Evolutionary conservation across 2,329 filamentous ascomycete species (phyloP).

Genomic region (Huntiella abstrusa): DNA sequence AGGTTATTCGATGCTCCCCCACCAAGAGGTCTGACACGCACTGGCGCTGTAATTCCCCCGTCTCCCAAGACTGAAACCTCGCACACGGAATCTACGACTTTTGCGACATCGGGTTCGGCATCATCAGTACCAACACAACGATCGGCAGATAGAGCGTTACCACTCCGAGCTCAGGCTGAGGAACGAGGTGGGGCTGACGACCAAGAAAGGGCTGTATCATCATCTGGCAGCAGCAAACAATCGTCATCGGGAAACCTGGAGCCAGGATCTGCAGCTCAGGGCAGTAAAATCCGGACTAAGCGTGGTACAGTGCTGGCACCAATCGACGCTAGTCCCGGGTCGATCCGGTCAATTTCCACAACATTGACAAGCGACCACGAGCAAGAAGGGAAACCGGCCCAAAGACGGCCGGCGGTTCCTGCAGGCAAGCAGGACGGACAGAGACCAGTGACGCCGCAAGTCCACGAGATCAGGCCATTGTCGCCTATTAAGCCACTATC

Average conservation of each 20-base stretch:
- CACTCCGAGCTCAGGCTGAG: not conserved
- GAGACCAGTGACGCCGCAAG: slow-evolving; percentile 14
- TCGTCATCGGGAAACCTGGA: slow-evolving; percentile 17
- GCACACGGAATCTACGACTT: slow-evolving; percentile 12
- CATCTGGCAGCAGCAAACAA: slow-evolving; percentile 45
- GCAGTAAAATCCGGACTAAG: slow-evolving; percentile 14
- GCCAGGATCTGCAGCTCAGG: not conserved
- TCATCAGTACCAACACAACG: not conserved
- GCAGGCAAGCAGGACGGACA: not conserved
- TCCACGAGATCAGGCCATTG: slow-evolving; percentile 31
- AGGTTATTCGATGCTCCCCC: slow-evolving; percentile 37
- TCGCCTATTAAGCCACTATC: slow-evolving; percentile 50
- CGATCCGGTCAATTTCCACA: slow-evolving; percentile 17
- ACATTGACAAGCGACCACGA: slow-evolving; percentile 28
- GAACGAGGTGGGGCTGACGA: not conserved
- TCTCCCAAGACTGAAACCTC: slow-evolving; percentile 14
- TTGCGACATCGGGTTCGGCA: not conserved
- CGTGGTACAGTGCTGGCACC: slow-evolving; percentile 9
- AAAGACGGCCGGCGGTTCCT: not conserved
- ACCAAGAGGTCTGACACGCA: slow-evolving; percentile 26
- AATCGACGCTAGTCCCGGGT: slow-evolving; percentile 11
- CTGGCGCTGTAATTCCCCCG: slow-evolving; percentile 7
- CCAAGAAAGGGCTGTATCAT: slow-evolving; percentile 23
- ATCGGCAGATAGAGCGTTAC: slow-evolving; percentile 1
- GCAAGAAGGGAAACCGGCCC: slow-evolving; percentile 15